Evolutionary conservation across 352 stramenopile genomes (phyloP), one percentile per base, ranked within the genome.

Genomic region (Phytopythium chamaehyphon): DNA sequence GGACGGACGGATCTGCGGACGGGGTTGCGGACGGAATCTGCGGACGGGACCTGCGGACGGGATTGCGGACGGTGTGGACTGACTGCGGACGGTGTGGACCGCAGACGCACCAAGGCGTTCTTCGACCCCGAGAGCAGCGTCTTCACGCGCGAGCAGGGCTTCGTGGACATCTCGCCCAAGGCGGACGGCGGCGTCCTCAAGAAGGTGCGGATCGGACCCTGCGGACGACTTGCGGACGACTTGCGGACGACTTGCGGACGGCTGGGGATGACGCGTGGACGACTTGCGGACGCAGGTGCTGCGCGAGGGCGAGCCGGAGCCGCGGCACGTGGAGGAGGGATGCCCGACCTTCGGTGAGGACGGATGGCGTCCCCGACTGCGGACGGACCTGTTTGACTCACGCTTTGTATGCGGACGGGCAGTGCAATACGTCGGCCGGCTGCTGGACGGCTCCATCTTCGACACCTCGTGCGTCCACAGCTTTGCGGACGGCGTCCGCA

Each of bases 361-460:
- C 47, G 1, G 19, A 5, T 21, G 3, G 19, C 3, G 14, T 2
- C 15, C 15, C 11, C 1, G 11, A 2, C 4, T 44, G 1, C 26
- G 26, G 35, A 10, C 48, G 36, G 28, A 60, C 26, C 47, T 8
- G 46, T 19, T 36, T 44, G 4, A 22, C 31, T 22, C 12, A 35
- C 15, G 19, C 24, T 49, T 5, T 47, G 44, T 19, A 26, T n/a
- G 28, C 9, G 28, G 28, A 21, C 36, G n/a, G n/a, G 28, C 42
- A 86, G 81, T 94, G 45, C 83, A 94, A 60, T 94, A 94, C 69
- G 80, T 94, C 43, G 83, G 83, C 0, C 72, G 81, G 6, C 59
- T 92, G 11, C 64, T 86, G 57, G 83, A 94, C 49, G 81, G 83
- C 19, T 94, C 83, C 16, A 94, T 94, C 57, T 94, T 94, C 51